Evolutionary conservation across 164 flowering plant species (phyloP).

Genomic region (Liriodendron chinense): DNA sequence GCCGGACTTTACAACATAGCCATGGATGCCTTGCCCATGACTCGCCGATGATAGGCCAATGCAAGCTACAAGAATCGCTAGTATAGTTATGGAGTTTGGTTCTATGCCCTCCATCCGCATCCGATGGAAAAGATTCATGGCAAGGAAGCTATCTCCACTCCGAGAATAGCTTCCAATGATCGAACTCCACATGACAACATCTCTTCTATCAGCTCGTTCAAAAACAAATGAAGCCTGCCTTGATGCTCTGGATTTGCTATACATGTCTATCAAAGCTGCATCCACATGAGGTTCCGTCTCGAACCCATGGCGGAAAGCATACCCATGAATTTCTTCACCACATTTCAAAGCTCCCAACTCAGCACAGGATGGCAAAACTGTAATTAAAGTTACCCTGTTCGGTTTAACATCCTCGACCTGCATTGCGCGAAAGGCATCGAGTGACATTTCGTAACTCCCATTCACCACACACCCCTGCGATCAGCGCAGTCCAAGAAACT

Average conservation of each 20-base stretch:
- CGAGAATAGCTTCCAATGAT: slow-evolving; percentile 38
- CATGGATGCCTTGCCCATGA: slow-evolving; percentile 41
- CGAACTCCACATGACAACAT: slow-evolving; percentile 58
- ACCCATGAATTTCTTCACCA: slow-evolving; percentile 57
- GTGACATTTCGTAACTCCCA: slow-evolving; percentile 23
- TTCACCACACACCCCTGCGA: slow-evolving; percentile 46
- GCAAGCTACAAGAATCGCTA: slow-evolving; percentile 45
- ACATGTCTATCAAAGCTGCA: slow-evolving; percentile 45
- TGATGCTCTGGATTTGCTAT: slow-evolving; percentile 25
- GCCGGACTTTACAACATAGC: slow-evolving; percentile 35
- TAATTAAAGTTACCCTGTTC: slow-evolving; percentile 47
- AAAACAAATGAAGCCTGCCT: slow-evolving; percentile 30
- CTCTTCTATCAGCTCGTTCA: slow-evolving; percentile 31
- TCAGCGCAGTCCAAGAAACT: slow-evolving; percentile 66
- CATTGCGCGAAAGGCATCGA: slow-evolving; percentile 46
- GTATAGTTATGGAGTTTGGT: slow-evolving; percentile 49
- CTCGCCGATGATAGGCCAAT: slow-evolving; percentile 20
- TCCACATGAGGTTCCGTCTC: slow-evolving; percentile 34
- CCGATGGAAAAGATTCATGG: slow-evolving; percentile 34
- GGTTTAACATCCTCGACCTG: slow-evolving; percentile 42
- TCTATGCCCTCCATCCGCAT: slow-evolving; percentile 45
- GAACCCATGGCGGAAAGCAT: slow-evolving; percentile 42
- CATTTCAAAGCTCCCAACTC: slow-evolving; percentile 19
- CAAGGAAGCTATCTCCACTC: slow-evolving; percentile 19
- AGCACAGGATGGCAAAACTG: slow-evolving; percentile 45